phyloP scores from a whole-genome alignment of 1,284 basidiomycete genomes.

The Cerioporus squamosus region DNA sequence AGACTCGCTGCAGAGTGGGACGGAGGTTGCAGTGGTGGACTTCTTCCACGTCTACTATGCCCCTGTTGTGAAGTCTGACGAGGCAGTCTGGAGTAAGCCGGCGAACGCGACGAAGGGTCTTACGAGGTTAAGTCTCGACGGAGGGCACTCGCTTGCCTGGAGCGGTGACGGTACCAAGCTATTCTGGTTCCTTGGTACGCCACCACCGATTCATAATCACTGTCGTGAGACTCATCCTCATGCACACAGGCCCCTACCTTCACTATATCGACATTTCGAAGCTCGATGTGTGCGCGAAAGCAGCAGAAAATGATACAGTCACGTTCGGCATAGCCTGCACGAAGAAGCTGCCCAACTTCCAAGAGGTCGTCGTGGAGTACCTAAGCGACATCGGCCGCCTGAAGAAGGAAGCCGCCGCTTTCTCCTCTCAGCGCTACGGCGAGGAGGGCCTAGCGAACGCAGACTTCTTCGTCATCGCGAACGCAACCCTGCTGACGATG shows the following conservation, averaged over 20 bases:
- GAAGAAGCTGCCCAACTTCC: slow-evolving; percentile 52
- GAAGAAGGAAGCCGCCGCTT: slow-evolving; percentile 50
- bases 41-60: slow-evolving; percentile 66
- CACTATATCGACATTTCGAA: slow-evolving; percentile 62
- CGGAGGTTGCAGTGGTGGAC: slow-evolving; percentile 63
- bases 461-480: slow-evolving; percentile 59
- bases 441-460: slow-evolving; percentile 33
- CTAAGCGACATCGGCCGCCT: slow-evolving; percentile 63
- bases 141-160: slow-evolving; percentile 70
- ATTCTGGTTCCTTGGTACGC: slow-evolving; percentile 72
- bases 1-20: slow-evolving; percentile 9
- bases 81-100: slow-evolving; percentile 69
- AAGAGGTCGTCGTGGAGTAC: slow-evolving; percentile 61
- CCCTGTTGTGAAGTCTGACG: slow-evolving; percentile 43
- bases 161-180: slow-evolving; percentile 63
- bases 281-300: slow-evolving; percentile 49
- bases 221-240: background rate
- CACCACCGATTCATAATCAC: background rate
- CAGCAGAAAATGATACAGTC: slow-evolving; percentile 48
- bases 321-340: slow-evolving; percentile 67
- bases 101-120: slow-evolving; percentile 64
- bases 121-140: slow-evolving; percentile 66
- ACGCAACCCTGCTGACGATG: slow-evolving; percentile 73
- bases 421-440: slow-evolving; percentile 24
- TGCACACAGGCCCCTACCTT: slow-evolving; percentile 59